Percentiles rank a stretch among this genome's conserved stretches.
These are phyloP conservation scores for Kazachstania viticola DNA, from an alignment of 805 yeast species.

Conservation along the genomic window DNA sequence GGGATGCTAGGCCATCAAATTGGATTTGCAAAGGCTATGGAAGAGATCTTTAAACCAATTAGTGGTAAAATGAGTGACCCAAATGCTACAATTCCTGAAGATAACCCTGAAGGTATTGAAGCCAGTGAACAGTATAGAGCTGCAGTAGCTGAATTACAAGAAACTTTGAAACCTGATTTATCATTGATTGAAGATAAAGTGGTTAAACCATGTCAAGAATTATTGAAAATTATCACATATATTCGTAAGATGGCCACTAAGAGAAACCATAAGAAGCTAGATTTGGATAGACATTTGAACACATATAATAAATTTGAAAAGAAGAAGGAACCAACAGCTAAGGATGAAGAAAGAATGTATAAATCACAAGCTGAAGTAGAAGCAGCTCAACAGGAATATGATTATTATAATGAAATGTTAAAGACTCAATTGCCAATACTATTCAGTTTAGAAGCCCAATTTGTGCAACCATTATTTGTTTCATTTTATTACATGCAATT, in stretches of 20 bases:
- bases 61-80: conserved; percentile 90
- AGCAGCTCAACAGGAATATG: conserved; percentile 89
- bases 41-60: conserved; percentile 92
- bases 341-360: conserved; percentile 87
- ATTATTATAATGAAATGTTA: conserved; percentile 90
- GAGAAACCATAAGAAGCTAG: conserved; percentile 91
- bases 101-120: conserved; percentile 91
- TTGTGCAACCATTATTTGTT: conserved; percentile 87
- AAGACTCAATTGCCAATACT: conserved; percentile 81
- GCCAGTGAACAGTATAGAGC: conserved; percentile 89
- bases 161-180: conserved; percentile 80
- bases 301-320: conserved; percentile 60
- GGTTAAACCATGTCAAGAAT: conserved; percentile 83
- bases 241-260: conserved; percentile 91
- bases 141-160: conserved; percentile 77
- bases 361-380: conserved; percentile 81
- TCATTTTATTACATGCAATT: conserved; percentile 95
- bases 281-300: conserved; percentile 75
- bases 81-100: conserved; percentile 74
- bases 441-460: conserved; percentile 81
- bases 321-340: conserved; percentile 72
- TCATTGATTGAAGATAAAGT: conserved; percentile 84
- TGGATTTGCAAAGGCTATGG: conserved; percentile 91
- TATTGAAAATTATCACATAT: conserved; percentile 66
- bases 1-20: conserved; percentile 90